phyloP scores from a whole-genome alignment of 495 filamentous ascomycete genomes.

The Aspergillus nanangensis region DNA sequence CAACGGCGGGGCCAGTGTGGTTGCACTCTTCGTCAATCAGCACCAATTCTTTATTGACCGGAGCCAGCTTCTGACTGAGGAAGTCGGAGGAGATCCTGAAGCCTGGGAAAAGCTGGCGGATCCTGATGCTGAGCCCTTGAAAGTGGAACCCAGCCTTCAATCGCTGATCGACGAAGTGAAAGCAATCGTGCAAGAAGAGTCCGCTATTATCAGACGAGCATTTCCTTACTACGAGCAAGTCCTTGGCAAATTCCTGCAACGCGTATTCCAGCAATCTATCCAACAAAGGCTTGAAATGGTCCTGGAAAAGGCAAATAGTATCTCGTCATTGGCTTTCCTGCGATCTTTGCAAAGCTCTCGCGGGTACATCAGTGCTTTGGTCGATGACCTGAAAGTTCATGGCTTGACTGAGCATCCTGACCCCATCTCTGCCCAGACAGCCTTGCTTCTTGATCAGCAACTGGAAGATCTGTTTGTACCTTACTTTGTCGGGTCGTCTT shows the following conservation, averaged over 20 bases:
- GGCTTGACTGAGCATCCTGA: conserved; percentile 95
- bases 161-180: conserved; percentile 89
- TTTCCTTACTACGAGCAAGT: conserved; percentile 97
- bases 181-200: conserved; percentile 95
- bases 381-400: conserved; percentile 92
- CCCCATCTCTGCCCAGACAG: conserved; percentile 79
- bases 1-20: conserved; percentile 89
- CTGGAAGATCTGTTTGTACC: conserved; percentile 95
- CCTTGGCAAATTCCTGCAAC: conserved; percentile 82
- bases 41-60: conserved; percentile 98
- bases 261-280: conserved; percentile 96
- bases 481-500: conserved; percentile 88
- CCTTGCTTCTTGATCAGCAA: conserved; percentile 87
- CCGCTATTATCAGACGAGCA: conserved; percentile 87
- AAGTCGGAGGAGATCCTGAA: conserved; percentile 77
- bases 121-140: conserved; percentile 84
- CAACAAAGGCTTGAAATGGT: conserved; percentile 96
- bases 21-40: conserved; percentile 95
- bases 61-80: conserved; percentile 84
- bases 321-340: conserved; percentile 89
- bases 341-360: conserved; percentile 86
- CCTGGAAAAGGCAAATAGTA: conserved; percentile 82
- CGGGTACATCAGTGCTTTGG: conserved; percentile 74
- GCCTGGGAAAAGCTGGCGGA: conserved; percentile 89
- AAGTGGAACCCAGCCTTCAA: conserved; percentile 88